Conservation (phyloP, 1,284 basidiomycete genomes). For the Gymnopus androsaceus region DNA sequence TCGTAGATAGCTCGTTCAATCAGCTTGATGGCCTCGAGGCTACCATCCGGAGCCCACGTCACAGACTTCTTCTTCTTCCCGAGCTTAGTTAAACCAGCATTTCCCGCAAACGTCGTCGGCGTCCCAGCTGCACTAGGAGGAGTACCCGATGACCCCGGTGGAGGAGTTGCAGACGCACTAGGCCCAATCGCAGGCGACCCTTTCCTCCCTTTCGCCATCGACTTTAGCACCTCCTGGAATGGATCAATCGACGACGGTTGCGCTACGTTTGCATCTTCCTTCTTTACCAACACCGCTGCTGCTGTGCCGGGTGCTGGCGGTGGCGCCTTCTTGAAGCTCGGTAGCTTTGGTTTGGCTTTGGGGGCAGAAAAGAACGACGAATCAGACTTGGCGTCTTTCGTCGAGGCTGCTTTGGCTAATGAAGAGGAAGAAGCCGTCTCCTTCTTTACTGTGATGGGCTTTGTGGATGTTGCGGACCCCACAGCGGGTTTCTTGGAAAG, state of each 20-base stretch:
- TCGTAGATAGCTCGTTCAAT: conserved; percentile 85
- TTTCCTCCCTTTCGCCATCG: conserved; percentile 62
- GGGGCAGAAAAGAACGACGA: conserved; percentile 83
- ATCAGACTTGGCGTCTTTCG: conserved; percentile 79
- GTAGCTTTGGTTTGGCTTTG: conserved; percentile 77
- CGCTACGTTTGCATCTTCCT: conserved; percentile 64
- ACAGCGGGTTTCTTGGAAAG: conserved; percentile 67
- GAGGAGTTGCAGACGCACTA: conserved; percentile 35
- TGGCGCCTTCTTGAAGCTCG: conserved; percentile 77
- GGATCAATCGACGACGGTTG: conserved; percentile 76
- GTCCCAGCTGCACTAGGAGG: conserved; percentile 6
- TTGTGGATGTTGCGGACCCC: conserved; percentile 41
- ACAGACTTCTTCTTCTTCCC: conserved; percentile 75
- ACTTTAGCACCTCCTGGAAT: conserved; percentile 78
- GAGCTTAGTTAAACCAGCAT: conserved; percentile 37
- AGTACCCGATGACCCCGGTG: conserved; percentile 8
- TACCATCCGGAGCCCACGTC: conserved; percentile 71
- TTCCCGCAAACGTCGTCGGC: conserved; percentile 22
- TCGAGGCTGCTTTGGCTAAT: conserved; percentile 39
- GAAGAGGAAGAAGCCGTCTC: conserved; percentile 29
- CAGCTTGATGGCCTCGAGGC: conserved; percentile 69
- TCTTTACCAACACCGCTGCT: conserved; percentile 37
- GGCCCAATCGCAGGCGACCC: conserved; percentile 35
- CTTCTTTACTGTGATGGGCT: conserved; percentile 44
- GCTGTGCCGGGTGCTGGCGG: conserved; percentile 27